Conservation (phyloP, 495 filamentous ascomycete species). For the Aspergillus campestris region DNA sequence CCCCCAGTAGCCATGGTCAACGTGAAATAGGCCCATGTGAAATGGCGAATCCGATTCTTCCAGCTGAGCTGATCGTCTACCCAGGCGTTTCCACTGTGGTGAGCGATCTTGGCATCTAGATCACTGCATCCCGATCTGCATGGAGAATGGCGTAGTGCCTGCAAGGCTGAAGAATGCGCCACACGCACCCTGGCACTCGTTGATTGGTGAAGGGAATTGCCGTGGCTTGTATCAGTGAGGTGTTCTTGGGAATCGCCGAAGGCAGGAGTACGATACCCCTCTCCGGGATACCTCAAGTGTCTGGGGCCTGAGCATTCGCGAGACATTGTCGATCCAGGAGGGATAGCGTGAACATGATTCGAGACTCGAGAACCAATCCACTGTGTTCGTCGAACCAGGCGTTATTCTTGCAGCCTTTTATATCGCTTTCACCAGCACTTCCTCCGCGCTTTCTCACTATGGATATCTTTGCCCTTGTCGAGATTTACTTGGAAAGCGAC, state of each 20-base stretch:
- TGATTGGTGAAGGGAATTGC: conserved; percentile 1
- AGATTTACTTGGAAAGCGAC: too few relatives aligned
- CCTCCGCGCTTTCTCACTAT: too few relatives aligned
- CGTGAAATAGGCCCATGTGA: conserved; percentile 65
- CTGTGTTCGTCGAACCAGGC: too few relatives aligned
- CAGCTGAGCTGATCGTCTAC: conserved; percentile 24
- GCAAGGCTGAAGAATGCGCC: conserved; percentile 28
- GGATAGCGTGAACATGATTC: not conserved
- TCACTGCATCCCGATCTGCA: conserved; percentile 10
- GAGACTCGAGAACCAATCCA: not conserved
- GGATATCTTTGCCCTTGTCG: too few relatives aligned
- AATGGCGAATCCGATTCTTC: conserved; percentile 41
- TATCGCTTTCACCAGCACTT: too few relatives aligned
- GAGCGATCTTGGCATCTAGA: not conserved
- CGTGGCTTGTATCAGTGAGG: conserved; percentile 10
- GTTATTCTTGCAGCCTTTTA: too few relatives aligned
- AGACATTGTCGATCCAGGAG: conserved; percentile 10
- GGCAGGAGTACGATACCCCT: conserved; percentile 43
- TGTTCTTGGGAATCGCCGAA: conserved; percentile 36
- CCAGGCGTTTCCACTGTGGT: not conserved
- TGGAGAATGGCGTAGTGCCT: conserved; percentile 16
- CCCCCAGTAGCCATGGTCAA: conserved; percentile 80
- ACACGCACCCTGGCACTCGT: conserved; percentile 10
- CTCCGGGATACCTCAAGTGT: conserved; percentile 34
- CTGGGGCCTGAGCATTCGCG: conserved; percentile 22